phyloP scores from a whole-genome alignment of 78 protist genomes.

The Guillardia theta region DNA sequence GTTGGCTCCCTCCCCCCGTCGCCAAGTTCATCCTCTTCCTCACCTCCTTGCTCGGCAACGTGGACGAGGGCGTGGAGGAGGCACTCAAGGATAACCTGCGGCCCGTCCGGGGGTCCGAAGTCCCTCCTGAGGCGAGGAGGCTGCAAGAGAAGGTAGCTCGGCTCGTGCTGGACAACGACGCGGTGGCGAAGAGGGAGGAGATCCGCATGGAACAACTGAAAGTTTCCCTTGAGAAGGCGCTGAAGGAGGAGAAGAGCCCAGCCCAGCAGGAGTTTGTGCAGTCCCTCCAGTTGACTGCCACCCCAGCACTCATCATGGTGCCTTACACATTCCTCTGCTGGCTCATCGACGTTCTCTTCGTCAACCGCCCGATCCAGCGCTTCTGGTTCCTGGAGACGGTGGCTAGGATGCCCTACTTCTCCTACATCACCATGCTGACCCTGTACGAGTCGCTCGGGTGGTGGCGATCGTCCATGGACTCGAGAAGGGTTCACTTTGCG shows the following conservation, averaged over 20 bases:
- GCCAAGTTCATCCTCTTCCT: no score
- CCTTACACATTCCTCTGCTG: background rate
- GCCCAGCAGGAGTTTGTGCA: background rate
- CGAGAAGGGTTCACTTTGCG: background rate
- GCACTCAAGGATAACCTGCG: no score
- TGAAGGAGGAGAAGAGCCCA: background rate
- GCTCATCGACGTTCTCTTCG: background rate
- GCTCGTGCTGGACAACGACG: background rate
- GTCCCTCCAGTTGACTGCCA: background rate
- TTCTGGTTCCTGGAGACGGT: conserved; percentile 8
- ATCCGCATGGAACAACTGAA: background rate
- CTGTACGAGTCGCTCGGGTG: background rate
- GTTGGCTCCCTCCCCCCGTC: no score
- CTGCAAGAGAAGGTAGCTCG: background rate
- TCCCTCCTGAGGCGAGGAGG: background rate
- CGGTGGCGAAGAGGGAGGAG: background rate
- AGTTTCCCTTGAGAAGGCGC: background rate
- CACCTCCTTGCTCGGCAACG: no score
- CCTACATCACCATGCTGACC: background rate
- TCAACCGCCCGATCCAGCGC: background rate
- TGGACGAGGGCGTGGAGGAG: no score
- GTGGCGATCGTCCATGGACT: background rate
- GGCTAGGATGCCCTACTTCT: conserved; percentile 23
- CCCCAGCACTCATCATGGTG: background rate
- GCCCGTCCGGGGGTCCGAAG: no score